These are phyloP conservation scores for Kentomonas sorsogonicus DNA, from an alignment of 208 protist species.

Conservation along the genomic window DNA sequence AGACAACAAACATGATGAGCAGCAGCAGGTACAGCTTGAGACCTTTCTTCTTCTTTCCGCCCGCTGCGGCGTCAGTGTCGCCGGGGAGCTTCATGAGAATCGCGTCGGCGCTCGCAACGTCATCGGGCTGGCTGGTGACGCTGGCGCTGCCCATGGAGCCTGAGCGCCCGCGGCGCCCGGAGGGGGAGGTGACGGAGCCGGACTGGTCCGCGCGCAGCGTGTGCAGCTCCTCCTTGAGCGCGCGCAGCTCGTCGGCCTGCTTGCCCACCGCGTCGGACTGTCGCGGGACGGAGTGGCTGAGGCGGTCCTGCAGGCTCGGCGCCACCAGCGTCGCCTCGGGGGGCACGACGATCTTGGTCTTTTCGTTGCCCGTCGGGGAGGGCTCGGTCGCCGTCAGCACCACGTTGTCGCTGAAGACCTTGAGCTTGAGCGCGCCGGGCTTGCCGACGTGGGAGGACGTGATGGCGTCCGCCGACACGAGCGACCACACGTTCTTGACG, in stretches of 20 bases:
- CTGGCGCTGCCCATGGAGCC: not conserved
- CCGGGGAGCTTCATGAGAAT: too few relatives aligned
- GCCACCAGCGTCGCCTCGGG: conserved; percentile 18
- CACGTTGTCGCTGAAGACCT: conserved; percentile 49
- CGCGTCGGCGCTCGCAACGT: not conserved
- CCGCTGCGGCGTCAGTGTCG: not conserved
- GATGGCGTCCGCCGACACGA: conserved; percentile 31
- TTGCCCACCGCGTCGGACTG: not conserved
- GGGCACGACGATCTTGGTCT: conserved; percentile 24
- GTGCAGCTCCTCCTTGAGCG: conserved; percentile 34
- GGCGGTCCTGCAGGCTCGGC: conserved; percentile 13
- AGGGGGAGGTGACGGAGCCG: not conserved
- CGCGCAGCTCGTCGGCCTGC: conserved; percentile 19
- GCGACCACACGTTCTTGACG: conserved; percentile 52
- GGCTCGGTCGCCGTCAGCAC: conserved; percentile 22
- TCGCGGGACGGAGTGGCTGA: conserved; percentile 3
- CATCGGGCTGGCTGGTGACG: not conserved
- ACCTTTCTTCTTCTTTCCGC: conserved; percentile 16
- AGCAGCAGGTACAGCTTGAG: conserved; percentile 32
- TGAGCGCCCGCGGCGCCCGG: too few relatives aligned
- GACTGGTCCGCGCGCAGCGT: conserved; percentile 10
- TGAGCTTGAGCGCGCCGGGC: conserved; percentile 29
- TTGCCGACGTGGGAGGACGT: conserved; percentile 25
- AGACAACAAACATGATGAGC: conserved; percentile 29
- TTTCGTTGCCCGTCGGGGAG: conserved; percentile 9